Percentiles rank a stretch among this genome's conserved stretches.
phyloP scores from a whole-genome alignment of 2,329 filamentous ascomycete species.

The Didymella keratinophila region DNA sequence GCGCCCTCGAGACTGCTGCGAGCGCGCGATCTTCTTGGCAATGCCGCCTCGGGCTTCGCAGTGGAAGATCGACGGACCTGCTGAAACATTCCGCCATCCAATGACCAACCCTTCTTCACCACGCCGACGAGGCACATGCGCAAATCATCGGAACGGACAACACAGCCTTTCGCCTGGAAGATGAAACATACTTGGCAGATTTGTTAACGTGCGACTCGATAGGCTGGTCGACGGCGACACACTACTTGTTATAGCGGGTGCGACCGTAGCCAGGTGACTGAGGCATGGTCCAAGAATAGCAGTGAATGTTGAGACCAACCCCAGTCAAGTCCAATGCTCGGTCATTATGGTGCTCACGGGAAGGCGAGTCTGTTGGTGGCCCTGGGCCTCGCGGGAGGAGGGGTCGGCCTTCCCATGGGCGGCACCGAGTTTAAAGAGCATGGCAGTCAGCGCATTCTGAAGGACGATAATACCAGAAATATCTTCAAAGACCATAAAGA shows the following conservation, averaged over 20 bases:
- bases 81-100: conserved; percentile 14
- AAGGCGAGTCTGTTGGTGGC: background rate
- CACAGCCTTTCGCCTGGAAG: background rate
- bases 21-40: conserved; percentile 3
- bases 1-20: background rate
- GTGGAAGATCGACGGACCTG: conserved; percentile 1
- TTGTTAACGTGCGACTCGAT: background rate
- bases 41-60: background rate
- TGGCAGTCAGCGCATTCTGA: conserved; percentile 4
- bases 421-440: conserved; percentile 7
- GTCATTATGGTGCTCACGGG: conserved; percentile 6
- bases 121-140: background rate
- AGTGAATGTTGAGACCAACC: background rate
- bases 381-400: background rate
- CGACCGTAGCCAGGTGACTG: background rate
- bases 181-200: conserved; percentile 7
- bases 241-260: background rate
- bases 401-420: background rate
- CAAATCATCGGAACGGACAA: conserved; percentile 13
- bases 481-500: background rate
- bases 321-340: conserved; percentile 3
- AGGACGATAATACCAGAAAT: background rate
- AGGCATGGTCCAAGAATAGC: conserved; percentile 1
- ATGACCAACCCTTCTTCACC: conserved; percentile 5
- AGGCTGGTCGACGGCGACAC: background rate